Percentiles rank a stretch among this genome's conserved stretches.
These are phyloP conservation scores for Penicillium sp. DNA, from an alignment of 2,329 filamentous ascomycete genomes.

Conservation along the genomic window DNA sequence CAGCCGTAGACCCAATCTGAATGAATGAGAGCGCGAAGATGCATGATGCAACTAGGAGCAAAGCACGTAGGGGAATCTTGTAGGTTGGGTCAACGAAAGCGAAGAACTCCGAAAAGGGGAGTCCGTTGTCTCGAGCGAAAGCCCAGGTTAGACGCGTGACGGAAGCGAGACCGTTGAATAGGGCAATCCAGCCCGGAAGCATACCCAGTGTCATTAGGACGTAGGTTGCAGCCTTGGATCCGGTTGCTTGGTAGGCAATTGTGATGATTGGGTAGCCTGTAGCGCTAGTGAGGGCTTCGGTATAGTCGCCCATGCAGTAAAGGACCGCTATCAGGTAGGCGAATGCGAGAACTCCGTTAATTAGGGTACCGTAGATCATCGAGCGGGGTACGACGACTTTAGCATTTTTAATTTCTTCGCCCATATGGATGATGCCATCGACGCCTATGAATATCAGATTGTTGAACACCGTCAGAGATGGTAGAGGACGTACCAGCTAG, in stretches of 20 bases:
- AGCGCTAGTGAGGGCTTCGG: conserved; percentile 36
- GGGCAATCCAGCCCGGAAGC: conserved; percentile 19
- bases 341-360: conserved; percentile 50
- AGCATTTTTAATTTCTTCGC: conserved; percentile 52
- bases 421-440: conserved; percentile 37
- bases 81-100: conserved; percentile 30
- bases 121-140: conserved; percentile 45
- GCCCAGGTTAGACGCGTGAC: conserved; percentile 45
- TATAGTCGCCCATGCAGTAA: conserved; percentile 44
- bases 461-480: neutral
- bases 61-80: conserved; percentile 43
- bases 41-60: conserved; percentile 21
- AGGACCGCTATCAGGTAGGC: conserved; percentile 43
- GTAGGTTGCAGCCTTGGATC: conserved; percentile 34
- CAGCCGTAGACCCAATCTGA: conserved; percentile 50
- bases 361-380: conserved; percentile 46
- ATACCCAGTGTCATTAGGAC: conserved; percentile 25
- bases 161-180: conserved; percentile 30
- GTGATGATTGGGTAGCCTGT: conserved; percentile 52
- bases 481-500: conserved; percentile 14
- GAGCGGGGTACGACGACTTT: conserved; percentile 46
- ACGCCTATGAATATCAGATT: conserved; percentile 26
- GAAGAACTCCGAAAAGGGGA: conserved; percentile 37
- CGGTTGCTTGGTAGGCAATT: conserved; percentile 51
- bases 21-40: conserved; percentile 32